Conservation (phyloP, 2,329 filamentous ascomycete genomes). For the Truncatella angustata region DNA sequence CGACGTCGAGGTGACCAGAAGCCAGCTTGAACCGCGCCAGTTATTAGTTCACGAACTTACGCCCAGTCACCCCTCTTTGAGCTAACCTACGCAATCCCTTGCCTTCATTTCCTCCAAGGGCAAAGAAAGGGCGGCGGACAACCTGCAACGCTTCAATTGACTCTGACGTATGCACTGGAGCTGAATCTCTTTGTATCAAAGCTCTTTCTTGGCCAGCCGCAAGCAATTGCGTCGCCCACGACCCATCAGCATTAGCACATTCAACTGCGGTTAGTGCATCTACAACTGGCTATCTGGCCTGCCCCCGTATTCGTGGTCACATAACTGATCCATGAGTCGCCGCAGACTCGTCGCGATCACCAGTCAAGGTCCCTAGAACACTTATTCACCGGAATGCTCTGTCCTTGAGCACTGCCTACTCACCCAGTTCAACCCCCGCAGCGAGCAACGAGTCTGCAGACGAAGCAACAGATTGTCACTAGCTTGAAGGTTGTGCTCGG, state of each 20-base stretch:
- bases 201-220: not conserved
- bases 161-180: too few species aligned
- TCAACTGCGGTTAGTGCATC: not conserved
- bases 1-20: conserved; percentile 8
- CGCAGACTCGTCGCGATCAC: not conserved
- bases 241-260: not conserved
- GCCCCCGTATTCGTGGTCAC: not conserved
- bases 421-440: not conserved
- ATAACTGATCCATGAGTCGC: not conserved
- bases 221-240: not conserved
- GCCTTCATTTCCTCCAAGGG: not conserved
- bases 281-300: not conserved
- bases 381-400: conserved; percentile 2
- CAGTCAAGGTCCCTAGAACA: not conserved
- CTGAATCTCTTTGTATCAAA: not conserved
- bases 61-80: conserved; percentile 5
- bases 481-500: too few species aligned
- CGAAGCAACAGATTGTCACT: not conserved
- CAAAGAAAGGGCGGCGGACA: conserved; percentile 3
- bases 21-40: conserved; percentile 1
- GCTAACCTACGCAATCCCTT: not conserved
- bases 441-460: not conserved
- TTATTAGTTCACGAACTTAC: not conserved
- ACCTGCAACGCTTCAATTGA: not conserved
- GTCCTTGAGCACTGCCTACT: conserved; percentile 1